Percentiles rank a stretch among this genome's conserved stretches.
phyloP scores from a whole-genome alignment of 2,329 filamentous ascomycete species.

The Aspergillus ibericus region DNA sequence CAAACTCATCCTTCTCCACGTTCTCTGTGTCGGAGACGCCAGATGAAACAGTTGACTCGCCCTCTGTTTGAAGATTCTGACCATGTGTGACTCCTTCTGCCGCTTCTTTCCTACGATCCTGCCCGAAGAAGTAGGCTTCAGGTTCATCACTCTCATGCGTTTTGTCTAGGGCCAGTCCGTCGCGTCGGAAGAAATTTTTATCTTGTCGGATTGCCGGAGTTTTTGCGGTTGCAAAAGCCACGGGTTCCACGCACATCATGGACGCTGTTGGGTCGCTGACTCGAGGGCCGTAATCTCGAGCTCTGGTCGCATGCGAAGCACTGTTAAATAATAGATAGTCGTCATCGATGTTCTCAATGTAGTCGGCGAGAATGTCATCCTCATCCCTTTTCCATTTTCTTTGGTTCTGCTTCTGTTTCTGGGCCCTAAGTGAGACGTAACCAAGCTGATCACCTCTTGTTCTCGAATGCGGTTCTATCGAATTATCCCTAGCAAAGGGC shows the following conservation, averaged over 20 bases:
- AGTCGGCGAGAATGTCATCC: conserved; percentile 40
- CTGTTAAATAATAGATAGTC: conserved; percentile 22
- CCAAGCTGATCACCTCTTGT: not conserved
- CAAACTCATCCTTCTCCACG: not conserved
- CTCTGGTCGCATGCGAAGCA: not conserved
- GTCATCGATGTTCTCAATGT: conserved; percentile 41
- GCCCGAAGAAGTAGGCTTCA: not conserved
- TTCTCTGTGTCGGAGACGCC: not conserved
- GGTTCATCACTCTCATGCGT: too few species aligned
- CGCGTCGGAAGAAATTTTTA: too few species aligned
- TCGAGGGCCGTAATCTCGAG: not conserved
- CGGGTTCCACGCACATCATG: not conserved
- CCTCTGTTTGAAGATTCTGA: not conserved
- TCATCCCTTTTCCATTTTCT: conserved; percentile 49
- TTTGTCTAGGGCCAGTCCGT: too few species aligned
- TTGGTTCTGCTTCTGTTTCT: not conserved
- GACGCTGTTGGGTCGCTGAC: not conserved
- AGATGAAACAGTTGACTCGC: not conserved
- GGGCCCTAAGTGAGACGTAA: not conserved
- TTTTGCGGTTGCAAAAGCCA: not conserved
- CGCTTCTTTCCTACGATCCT: not conserved
- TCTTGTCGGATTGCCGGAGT: too few species aligned
- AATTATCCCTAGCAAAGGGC: not conserved
- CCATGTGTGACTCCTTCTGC: too few species aligned
- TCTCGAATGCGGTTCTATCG: not conserved